Conservation (phyloP, 1,284 basidiomycete genomes). For the Ustilago loliicola region DNA sequence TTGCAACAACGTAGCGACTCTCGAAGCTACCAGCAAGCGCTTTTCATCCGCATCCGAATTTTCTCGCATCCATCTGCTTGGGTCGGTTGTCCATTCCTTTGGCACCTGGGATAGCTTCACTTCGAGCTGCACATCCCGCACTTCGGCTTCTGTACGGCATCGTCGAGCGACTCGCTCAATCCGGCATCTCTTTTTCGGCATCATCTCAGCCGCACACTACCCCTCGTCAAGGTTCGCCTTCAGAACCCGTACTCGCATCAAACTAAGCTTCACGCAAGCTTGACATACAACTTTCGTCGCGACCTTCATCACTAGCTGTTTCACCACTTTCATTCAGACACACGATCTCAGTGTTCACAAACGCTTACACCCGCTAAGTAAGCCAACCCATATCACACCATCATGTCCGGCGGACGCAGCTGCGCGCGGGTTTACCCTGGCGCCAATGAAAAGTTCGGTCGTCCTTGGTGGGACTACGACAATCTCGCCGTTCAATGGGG, state of each 20-base stretch:
- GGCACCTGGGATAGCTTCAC: not conserved
- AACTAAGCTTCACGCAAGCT: too few relatives aligned
- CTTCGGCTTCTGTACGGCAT: too few relatives aligned
- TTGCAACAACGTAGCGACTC: slow-evolving; percentile 10
- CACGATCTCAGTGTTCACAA: not conserved
- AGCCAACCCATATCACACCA: slow-evolving; percentile 11
- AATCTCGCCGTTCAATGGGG: slow-evolving; percentile 70
- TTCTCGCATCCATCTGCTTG: not conserved
- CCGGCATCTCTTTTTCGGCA: too few relatives aligned
- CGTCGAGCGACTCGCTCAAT: too few relatives aligned
- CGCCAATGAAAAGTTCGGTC: slow-evolving; percentile 76
- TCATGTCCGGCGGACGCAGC: slow-evolving; percentile 50
- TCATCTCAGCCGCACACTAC: too few relatives aligned
- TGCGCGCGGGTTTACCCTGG: slow-evolving; percentile 75
- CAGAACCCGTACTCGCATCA: too few relatives aligned
- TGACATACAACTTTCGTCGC: too few relatives aligned
- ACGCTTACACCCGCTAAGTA: not conserved
- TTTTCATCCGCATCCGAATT: not conserved
- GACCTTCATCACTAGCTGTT: too few relatives aligned
- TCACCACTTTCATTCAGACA: not conserved
- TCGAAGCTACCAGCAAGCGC: slow-evolving; percentile 8
- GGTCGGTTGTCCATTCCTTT: not conserved
- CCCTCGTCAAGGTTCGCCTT: too few relatives aligned
- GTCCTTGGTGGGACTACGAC: slow-evolving; percentile 77
- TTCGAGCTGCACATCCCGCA: too few relatives aligned